Conservation (phyloP, 139 green algal species). For the Coccomyxa sp. region DNA sequence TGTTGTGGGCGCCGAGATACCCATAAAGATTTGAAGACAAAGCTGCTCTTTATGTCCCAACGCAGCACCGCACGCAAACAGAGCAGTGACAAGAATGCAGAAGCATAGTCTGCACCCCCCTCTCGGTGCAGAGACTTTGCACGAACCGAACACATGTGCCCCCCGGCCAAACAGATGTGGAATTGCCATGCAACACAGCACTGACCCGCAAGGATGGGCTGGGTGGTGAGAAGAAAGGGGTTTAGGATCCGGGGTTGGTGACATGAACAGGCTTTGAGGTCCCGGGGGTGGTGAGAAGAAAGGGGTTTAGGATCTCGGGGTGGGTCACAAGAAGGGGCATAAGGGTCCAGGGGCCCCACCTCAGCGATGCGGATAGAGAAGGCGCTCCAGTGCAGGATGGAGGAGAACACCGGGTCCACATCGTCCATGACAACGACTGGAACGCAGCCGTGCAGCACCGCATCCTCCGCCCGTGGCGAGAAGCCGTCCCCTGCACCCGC, state of each 20-base stretch:
- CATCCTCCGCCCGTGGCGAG: slow-evolving; percentile 50
- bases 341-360: background rate
- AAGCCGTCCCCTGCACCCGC: slow-evolving; percentile 48
- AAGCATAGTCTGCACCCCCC: too few species aligned
- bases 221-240: background rate
- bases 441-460: slow-evolving; percentile 67
- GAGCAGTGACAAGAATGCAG: too few species aligned
- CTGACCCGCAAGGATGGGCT: too few species aligned
- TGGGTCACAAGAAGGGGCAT: background rate
- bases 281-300: background rate
- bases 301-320: background rate
- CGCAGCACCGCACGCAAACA: background rate
- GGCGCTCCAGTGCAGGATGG: slow-evolving; percentile 14
- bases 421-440: slow-evolving; percentile 53
- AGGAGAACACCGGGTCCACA: slow-evolving; percentile 25
- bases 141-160: too few species aligned
- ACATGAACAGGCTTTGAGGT: too few species aligned
- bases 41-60: background rate
- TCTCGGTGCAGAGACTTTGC: too few species aligned
- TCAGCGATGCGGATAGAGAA: slow-evolving; percentile 25
- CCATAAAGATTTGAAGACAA: background rate
- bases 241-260: background rate
- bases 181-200: too few species aligned
- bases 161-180: too few species aligned
- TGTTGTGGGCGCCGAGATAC: background rate